Conservation (phyloP, 441 rosid species). For the Erodium chrysanthum region DNA sequence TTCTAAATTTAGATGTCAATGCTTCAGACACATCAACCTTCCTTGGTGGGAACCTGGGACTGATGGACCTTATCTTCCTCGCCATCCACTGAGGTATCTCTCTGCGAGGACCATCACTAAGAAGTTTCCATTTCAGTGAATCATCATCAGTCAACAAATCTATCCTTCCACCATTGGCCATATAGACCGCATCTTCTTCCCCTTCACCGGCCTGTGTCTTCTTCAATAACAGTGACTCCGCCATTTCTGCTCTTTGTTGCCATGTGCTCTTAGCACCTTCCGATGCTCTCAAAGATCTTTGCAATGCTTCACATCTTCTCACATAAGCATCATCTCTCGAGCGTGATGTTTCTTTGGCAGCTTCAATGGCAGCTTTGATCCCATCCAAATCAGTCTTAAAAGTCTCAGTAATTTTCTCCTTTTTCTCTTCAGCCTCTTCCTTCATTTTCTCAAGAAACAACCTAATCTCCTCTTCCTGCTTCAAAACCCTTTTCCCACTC, state of each 20-base stretch:
- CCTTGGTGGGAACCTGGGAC: slow-evolving; percentile 41
- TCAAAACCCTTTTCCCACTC: slow-evolving; percentile 21
- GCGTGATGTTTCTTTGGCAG: slow-evolving; percentile 31
- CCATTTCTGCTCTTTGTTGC: slow-evolving; percentile 38
- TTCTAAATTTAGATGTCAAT: slow-evolving; percentile 21
- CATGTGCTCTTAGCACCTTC: slow-evolving; percentile 34
- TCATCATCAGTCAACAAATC: slow-evolving; percentile 39
- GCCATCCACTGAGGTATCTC: slow-evolving; percentile 47
- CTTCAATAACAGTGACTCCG: slow-evolving; percentile 28
- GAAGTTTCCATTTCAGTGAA: slow-evolving; percentile 41
- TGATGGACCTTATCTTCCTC: slow-evolving; percentile 31
- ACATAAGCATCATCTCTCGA: slow-evolving; percentile 29
- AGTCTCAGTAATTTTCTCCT: slow-evolving; percentile 25
- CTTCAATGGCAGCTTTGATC: slow-evolving; percentile 33
- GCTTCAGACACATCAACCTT: slow-evolving; percentile 28
- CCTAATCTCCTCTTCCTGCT: slow-evolving; percentile 28
- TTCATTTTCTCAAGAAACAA: slow-evolving; percentile 35
- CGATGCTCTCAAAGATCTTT: slow-evolving; percentile 34
- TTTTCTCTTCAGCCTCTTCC: slow-evolving; percentile 27
- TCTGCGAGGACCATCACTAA: slow-evolving; percentile 41
- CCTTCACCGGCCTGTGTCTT: slow-evolving; percentile 19
- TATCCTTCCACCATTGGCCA: slow-evolving; percentile 39
- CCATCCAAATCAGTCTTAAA: slow-evolving; percentile 33
- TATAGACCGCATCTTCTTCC: slow-evolving; percentile 26
- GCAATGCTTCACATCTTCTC: slow-evolving; percentile 35